Base-by-base conservation (phyloP, 768 basidiomycete species). In the Kwoniella heveanensis region DNA sequence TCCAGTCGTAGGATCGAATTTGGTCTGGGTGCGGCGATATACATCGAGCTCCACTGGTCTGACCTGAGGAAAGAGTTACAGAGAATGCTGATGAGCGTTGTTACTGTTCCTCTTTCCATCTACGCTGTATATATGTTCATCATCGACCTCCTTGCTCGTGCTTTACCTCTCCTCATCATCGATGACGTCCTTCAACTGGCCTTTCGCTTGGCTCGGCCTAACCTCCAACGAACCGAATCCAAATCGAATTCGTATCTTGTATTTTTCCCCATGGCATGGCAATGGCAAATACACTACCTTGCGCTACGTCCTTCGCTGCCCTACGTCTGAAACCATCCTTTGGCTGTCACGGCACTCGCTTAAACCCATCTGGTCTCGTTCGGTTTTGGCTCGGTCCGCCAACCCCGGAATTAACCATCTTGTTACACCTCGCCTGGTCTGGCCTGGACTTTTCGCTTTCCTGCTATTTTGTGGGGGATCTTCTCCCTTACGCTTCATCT, bases 261-360 rank as follows among this genome's bases (percentile, higher is more conserved):
- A 9, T 17, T 4, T 3, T 44, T 44, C 39, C 39, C 39, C 32
- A 32, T 32, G 5, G 5, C 32, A 32, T 32, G 5, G 13, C 32
- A 13, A 5, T 32, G 5, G 5, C 7, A 5, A 32, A 5, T 32
- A 32, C 32, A 24, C 54, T 48, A 26, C 19, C 29, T 48, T 44
- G 25, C 55, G 27, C 24, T 46, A 29, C n/a, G 29, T n/a, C n/a
- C n/a, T n/a, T n/a, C n/a, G n/a, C n/a, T n/a, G n/a, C n/a, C n/a
- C 64, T 54, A 47, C 46, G 37, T 36, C 26, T 48, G 30, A 21
- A 22, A 54, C 54, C 58, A 53, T 62, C 32, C 49, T 59, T 57
- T 36, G 25, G 25, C 32, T 56, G 27, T 19, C 24, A 19, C 44
- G 24, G n/a, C n/a, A n/a, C 30, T 57, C 44, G 46, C 26, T 47